phyloP scores from a whole-genome alignment of 1,284 basidiomycete genomes.

The Cutaneotrichosporon sp. region DNA sequence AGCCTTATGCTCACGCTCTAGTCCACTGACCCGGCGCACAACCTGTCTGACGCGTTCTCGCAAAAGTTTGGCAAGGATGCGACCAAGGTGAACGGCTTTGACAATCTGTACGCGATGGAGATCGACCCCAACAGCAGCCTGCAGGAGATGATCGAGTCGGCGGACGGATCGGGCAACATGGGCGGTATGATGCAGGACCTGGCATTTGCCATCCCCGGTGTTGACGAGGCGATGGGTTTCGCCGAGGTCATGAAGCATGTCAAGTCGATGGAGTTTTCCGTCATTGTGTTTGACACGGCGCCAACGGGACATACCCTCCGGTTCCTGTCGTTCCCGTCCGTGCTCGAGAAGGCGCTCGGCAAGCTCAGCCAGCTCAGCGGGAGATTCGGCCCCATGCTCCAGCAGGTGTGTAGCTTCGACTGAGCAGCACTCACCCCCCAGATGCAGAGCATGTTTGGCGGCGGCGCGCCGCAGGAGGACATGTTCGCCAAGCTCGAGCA shows the following conservation, averaged over 20 bases:
- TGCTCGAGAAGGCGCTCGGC: constrained; percentile 93
- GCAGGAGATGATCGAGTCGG: constrained; percentile 98
- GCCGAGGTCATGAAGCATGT: constrained; percentile 99
- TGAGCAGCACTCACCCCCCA: constrained; percentile 37
- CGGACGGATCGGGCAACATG: constrained; percentile 85
- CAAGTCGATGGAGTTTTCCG: constrained; percentile 99
- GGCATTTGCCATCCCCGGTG: constrained; percentile 97
- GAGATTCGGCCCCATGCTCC: constrained; percentile 94
- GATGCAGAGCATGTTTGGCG: constrained; percentile 93
- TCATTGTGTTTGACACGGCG: constrained; percentile 98
- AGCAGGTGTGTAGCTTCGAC: constrained; percentile 59
- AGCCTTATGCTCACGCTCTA: constrained; percentile 40
- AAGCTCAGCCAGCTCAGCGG: constrained; percentile 89
- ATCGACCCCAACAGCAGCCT: constrained; percentile 96
- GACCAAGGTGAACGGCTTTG: constrained; percentile 97
- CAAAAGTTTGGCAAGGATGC: constrained; percentile 99
- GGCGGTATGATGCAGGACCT: constrained; percentile 99
- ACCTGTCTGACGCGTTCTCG: constrained; percentile 95
- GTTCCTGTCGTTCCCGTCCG: constrained; percentile 95
- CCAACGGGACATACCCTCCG: constrained; percentile 97
- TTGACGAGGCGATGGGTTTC: constrained; percentile 99
- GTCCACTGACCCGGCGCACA: constrained; percentile 99
- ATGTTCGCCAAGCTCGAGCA: constrained; percentile 98
- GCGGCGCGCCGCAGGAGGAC: constrained; percentile 72
- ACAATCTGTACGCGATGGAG: constrained; percentile 97